phyloP scores from a whole-genome alignment of 345 rosid genomes.

The Melastoma malabathricum region DNA sequence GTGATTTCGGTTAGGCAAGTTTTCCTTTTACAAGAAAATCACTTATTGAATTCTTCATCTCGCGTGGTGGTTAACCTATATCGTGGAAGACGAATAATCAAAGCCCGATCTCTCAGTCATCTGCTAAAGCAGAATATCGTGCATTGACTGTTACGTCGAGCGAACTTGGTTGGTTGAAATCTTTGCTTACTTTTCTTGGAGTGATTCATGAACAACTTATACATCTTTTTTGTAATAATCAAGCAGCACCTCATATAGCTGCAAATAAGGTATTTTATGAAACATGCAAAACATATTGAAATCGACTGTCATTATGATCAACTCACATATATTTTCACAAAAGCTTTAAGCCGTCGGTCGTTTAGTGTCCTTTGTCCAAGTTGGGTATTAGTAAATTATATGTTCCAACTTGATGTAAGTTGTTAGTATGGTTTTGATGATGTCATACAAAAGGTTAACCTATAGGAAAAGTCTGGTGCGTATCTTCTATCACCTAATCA shows the following conservation, averaged over 20 bases:
- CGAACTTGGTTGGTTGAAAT: not conserved
- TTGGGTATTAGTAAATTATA: not conserved
- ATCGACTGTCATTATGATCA: not conserved
- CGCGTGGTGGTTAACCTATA: not conserved
- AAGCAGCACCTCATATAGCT: not conserved
- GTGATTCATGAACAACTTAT: fast-evolving
- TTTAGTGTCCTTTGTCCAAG: not conserved
- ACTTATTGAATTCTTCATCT: not conserved
- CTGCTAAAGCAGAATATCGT: not conserved
- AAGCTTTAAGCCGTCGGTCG: not conserved
- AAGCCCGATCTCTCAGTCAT: not conserved
- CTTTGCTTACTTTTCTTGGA: not conserved
- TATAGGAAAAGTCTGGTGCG: no score
- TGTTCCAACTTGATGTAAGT: no score
- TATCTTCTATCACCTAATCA: no score
- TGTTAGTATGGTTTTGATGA: no score
- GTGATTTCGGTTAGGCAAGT: slow-evolving; percentile 2
- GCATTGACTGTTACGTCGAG: not conserved
- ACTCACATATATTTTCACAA: not conserved
- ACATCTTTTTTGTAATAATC: not conserved
- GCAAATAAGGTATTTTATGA: not conserved
- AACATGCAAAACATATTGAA: not conserved
- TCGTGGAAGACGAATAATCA: slow-evolving; percentile 2
- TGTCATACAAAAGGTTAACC: no score
- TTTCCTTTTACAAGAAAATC: not conserved